Evolutionary conservation across 345 rosid genomes (phyloP).

Genomic region (Brassica napus): DNA sequence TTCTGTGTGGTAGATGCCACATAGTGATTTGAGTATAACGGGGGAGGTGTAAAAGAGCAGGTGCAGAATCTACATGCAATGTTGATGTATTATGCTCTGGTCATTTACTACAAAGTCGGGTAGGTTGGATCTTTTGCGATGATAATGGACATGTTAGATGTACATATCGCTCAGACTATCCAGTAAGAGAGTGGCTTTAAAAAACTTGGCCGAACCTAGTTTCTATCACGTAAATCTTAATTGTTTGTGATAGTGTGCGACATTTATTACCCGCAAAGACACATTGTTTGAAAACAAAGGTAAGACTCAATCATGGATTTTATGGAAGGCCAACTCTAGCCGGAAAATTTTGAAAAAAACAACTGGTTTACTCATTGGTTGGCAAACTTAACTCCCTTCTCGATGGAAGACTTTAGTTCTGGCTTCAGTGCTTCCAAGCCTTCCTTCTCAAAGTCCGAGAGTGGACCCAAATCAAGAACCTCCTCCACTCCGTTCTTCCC

Average conservation of each 20-base stretch:
- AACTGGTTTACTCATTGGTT: conserved; percentile 24
- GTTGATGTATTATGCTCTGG: no score
- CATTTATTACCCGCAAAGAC: conserved; percentile 7
- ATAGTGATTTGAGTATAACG: no score
- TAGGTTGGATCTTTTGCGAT: no score
- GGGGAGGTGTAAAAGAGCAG: no score
- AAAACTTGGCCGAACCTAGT: no score
- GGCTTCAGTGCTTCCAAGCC: conserved; percentile 64
- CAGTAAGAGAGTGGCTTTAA: no score
- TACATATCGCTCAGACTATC: no score
- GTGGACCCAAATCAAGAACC: conserved; percentile 54
- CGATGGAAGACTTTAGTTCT: conserved; percentile 50
- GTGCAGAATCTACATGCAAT: no score
- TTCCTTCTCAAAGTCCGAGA: conserved; percentile 60
- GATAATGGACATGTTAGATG: no score
- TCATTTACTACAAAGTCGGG: no score
- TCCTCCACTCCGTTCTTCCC: conserved; percentile 71
- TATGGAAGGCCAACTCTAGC: background rate
- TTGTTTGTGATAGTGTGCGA: background rate
- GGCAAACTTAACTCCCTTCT: conserved; percentile 48
- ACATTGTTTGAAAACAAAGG: background rate
- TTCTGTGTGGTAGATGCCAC: no score
- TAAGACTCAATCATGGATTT: background rate
- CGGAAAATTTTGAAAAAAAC: background rate
- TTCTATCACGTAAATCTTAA: background rate